Evolutionary conservation across 169 alveolate species (phyloP), one percentile per base, ranked within the genome.

Genomic region (Neospora caninum): DNA sequence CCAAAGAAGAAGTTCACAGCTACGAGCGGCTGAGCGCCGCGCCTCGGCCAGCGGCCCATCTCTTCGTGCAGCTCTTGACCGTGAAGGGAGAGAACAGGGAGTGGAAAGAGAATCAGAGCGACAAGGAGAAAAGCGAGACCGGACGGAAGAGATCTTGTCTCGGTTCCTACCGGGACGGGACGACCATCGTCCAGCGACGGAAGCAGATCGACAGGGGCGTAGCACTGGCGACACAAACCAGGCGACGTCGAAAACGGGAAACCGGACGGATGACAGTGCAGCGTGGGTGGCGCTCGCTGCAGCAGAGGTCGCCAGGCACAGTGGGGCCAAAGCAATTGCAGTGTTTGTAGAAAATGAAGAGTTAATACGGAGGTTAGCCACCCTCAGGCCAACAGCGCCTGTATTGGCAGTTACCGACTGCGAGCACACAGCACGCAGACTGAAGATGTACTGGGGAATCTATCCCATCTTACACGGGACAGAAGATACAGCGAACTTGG

Each of bases 391-490:
- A 2, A 27, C 22, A 18, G 64, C n/a, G 0, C 95, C 95, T 80
- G 67, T 93, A 38, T 36, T 93, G 9, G 95, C 95, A n/a, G 86
- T 67, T 36, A 88, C 95, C 10, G 73, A 42, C 36, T 27, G 38
- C 80, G 53, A 27, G 29, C 70, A 36, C 39, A 80, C 54, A 7
- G 95, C 95, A 27, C 83, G 95, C 58, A 64, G 41, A 64, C 91
- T 93, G 83, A 94, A 93, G 78, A 88, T 93, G 69, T 88, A 83
- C 92, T 93, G 95, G 95, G 95, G 95, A 22, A 88, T 93, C 20
- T 88, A 93, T 29, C 95, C 95, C 16, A 45, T 93, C 38, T 54
- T 87, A 42, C 42, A 43, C 73, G 49, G 45, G 34, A 9, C 43
- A 29, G 80, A n/a, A 7, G 43, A 29, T 20, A 25, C 31, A 27